Evolutionary conservation across 1,284 basidiomycete genomes (phyloP).

Genomic region (Ganoderma lingzhi): DNA sequence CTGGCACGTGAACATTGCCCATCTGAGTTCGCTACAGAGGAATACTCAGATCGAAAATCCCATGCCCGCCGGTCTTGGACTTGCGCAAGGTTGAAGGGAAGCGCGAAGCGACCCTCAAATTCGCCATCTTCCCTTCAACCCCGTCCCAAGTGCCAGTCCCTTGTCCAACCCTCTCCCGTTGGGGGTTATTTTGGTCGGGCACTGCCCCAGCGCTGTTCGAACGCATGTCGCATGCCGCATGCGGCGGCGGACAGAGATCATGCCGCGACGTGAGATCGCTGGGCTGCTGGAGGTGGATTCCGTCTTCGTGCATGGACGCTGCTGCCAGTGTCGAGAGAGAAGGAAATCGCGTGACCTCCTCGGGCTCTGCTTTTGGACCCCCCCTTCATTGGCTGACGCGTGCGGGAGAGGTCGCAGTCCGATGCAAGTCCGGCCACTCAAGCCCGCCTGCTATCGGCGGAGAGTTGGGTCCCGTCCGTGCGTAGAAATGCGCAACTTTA

Average conservation of each 20-base stretch:
- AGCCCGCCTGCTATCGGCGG: too few relatives aligned
- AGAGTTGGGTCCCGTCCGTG: too few relatives aligned
- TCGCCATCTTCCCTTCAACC: background rate
- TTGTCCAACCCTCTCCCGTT: background rate
- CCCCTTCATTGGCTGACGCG: too few relatives aligned
- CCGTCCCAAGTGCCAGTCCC: too few relatives aligned
- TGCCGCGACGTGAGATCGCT: constrained; percentile 1
- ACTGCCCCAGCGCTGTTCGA: background rate
- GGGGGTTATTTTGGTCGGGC: background rate
- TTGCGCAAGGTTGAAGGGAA: background rate
- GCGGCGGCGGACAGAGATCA: background rate
- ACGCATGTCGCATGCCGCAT: background rate
- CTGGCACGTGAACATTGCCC: too few relatives aligned
- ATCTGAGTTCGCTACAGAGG: too few relatives aligned
- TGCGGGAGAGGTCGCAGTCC: too few relatives aligned
- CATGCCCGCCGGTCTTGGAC: background rate
- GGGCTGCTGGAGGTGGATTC: background rate
- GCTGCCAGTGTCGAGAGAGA: background rate
- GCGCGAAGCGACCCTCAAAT: background rate
- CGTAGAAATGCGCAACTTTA: too few relatives aligned
- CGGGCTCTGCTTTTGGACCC: too few relatives aligned
- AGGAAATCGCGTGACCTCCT: background rate
- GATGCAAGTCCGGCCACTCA: too few relatives aligned
- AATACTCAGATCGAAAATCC: background rate
- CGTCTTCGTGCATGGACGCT: background rate